Conservation (phyloP, 768 basidiomycete species). For the Lentinus tigrinus region DNA sequence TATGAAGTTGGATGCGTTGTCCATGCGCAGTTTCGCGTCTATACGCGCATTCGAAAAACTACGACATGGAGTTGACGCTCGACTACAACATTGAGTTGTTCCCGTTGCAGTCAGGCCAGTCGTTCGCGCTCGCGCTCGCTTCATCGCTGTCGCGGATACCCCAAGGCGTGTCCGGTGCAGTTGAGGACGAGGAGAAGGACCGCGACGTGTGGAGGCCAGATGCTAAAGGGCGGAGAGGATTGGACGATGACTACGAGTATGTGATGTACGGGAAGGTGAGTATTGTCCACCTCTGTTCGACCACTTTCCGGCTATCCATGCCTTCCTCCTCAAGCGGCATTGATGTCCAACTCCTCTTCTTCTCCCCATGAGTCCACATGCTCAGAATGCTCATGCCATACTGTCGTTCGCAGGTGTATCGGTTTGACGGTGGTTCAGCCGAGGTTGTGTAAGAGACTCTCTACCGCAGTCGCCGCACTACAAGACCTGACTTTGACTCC, state of each 20-base stretch:
- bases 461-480: neutral
- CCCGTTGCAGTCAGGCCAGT: slow-evolving; percentile 64
- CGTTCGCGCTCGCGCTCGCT: slow-evolving; percentile 83
- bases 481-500: slow-evolving; percentile 1
- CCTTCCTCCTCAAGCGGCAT: too few species aligned
- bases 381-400: too few species aligned
- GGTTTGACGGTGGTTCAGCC: slow-evolving; percentile 83
- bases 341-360: neutral
- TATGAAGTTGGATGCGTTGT: neutral
- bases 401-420: slow-evolving; percentile 70
- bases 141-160: slow-evolving; percentile 67
- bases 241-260: slow-evolving; percentile 97
- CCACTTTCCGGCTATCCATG: neutral
- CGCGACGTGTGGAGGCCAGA: slow-evolving; percentile 83
- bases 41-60: slow-evolving; percentile 85
- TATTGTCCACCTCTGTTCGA: neutral
- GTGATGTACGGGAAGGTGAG: slow-evolving; percentile 98
- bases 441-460: slow-evolving; percentile 76
- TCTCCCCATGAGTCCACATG: neutral
- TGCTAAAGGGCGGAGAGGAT: slow-evolving; percentile 71
- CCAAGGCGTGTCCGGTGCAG: slow-evolving; percentile 49
- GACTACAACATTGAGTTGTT: slow-evolving; percentile 95
- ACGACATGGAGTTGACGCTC: slow-evolving; percentile 88
- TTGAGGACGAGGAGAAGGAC: slow-evolving; percentile 68
- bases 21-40: slow-evolving; percentile 76